Evolutionary conservation across 1,284 basidiomycete species (phyloP).

Genomic region (Ustilago hordei): DNA sequence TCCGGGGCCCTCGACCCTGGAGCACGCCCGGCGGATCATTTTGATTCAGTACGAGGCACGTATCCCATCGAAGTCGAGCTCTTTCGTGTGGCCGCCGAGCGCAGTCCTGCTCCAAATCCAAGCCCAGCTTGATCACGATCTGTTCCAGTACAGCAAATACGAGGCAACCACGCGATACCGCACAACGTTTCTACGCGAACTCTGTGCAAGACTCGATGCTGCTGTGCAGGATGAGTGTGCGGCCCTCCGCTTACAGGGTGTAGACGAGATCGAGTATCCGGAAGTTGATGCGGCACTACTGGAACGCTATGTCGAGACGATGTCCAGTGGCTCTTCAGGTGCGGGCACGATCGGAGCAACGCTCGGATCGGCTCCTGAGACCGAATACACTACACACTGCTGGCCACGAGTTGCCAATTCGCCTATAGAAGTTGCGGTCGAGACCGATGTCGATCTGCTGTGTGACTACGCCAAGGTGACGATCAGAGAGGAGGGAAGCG

Average conservation of each 20-base stretch:
- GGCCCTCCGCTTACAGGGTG: slow-evolving; percentile 18
- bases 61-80: slow-evolving; percentile 31
- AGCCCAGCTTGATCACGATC: slow-evolving; percentile 27
- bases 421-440: neutral
- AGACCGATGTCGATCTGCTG: slow-evolving; percentile 13
- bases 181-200: slow-evolving; percentile 41
- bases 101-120: slow-evolving; percentile 33
- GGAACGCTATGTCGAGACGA: slow-evolving; percentile 38
- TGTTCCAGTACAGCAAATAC: slow-evolving; percentile 17
- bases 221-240: slow-evolving; percentile 38
- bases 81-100: slow-evolving; percentile 40
- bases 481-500: slow-evolving; percentile 44
- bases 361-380: slow-evolving; percentile 21
- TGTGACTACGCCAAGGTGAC: slow-evolving; percentile 24
- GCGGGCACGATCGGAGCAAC: slow-evolving; percentile 3
- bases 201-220: slow-evolving; percentile 38
- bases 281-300: slow-evolving; percentile 47
- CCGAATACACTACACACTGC: slow-evolving; percentile 37
- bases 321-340: slow-evolving; percentile 21
- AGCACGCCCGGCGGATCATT: slow-evolving; percentile 27
- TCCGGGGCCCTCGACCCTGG: slow-evolving; percentile 34
- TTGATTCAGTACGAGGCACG: slow-evolving; percentile 49
- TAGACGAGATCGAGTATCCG: slow-evolving; percentile 42
- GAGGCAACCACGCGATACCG: slow-evolving; percentile 34
- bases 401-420: slow-evolving; percentile 15